Evolutionary conservation across 441 rosid species (phyloP), one percentile per base, ranked within the genome.

Genomic region (Dalechampia spathulata): DNA sequence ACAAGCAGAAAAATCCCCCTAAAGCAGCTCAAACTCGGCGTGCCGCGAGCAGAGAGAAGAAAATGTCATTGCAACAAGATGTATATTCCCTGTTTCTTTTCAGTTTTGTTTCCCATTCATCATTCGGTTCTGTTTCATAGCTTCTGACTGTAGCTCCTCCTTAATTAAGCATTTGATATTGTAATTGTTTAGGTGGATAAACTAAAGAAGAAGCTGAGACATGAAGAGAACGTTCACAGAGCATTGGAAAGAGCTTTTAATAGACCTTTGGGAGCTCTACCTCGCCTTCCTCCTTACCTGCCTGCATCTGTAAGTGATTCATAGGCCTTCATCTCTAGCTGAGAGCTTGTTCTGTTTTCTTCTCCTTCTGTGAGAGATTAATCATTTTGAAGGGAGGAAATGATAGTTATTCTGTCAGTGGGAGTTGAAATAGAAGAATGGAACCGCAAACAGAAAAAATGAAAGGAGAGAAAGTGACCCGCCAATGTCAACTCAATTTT

Each of bases 241-340:
- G 98, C 97, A 49, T 63, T 89, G 66, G 76, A 86, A 77, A 83
- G 98, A 65, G 96, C 96, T 58, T 84, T 92, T 60, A 73, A 60
- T 16, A 76, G 96, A 61, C 98, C 96, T 57, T 51, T 89, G 55
- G 98, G 98, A 68, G 77, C 91, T 67, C 86, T 92, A 30, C 97
- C 98, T 43, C 96, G 97, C 63, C 90, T 89, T 53, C 90, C 98
- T 62, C 89, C 94, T 0, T 86, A 81, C 67, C 90, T 92, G 27
- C 95, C 96, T 58, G 79, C 84, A 55, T 20, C 79, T 58, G 98
- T 92, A 56, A 73, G 85, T 81, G 50, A 63, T 58, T 61, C 56
- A 40, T 44, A 38, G 49, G 39, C 37, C 43, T 38, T 22, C 19
- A 15, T 17, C 5, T 63, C 58, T 11, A n/a, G 9, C 47, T 39